Conservation (phyloP, 371 early-diverging fungal genomes). For the Mortierella polycephala region DNA sequence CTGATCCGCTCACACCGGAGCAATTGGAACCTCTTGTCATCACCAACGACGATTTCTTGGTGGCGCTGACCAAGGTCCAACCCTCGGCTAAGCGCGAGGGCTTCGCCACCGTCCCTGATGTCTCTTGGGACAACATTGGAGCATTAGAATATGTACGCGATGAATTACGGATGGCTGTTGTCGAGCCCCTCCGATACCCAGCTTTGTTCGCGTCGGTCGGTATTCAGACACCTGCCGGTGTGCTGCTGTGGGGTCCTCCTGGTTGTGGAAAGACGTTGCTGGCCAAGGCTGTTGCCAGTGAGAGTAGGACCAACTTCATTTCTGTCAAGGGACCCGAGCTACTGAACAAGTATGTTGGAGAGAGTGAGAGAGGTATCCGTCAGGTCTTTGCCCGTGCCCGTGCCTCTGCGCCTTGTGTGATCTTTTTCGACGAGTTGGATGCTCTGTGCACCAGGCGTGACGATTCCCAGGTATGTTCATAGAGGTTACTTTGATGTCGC, state of each 20-base stretch:
- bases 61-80: constrained; percentile 93
- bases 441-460: constrained; percentile 87
- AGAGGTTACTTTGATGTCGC: constrained; percentile 19
- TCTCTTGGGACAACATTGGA: constrained; percentile 97
- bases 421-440: constrained; percentile 99
- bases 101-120: constrained; percentile 97
- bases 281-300: constrained; percentile 99
- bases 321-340: constrained; percentile 99
- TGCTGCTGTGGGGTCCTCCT: constrained; percentile 99
- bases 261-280: constrained; percentile 99
- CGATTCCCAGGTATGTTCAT: constrained; percentile 75
- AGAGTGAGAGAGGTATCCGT: constrained; percentile 98
- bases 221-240: constrained; percentile 94
- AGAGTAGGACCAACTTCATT: constrained; percentile 98
- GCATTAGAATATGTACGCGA: constrained; percentile 89
- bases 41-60: constrained; percentile 89
- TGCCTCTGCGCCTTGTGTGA: constrained; percentile 95
- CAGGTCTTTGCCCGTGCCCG: constrained; percentile 98
- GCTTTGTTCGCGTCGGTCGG: constrained; percentile 94
- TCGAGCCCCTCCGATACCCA: constrained; percentile 96
- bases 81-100: constrained; percentile 99
- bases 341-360: constrained; percentile 99
- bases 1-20: constrained; percentile 78
- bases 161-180: constrained; percentile 95
- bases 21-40: constrained; percentile 90